Base-by-base conservation (phyloP, 495 filamentous ascomycete species). In the Geoglossum glabrum region DNA sequence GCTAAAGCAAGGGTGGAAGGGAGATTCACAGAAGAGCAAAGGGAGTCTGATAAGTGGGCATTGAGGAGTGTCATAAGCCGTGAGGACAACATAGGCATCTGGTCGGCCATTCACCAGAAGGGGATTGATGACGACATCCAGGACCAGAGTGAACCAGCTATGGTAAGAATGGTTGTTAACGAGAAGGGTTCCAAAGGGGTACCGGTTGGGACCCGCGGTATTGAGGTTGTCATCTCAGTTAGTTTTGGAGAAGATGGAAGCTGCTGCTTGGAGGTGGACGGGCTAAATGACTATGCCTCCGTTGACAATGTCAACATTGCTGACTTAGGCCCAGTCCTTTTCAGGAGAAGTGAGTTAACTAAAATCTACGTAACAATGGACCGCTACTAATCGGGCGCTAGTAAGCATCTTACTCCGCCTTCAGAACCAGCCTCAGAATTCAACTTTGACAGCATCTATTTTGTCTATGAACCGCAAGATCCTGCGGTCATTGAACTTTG, bases 1-100 rank as follows among this genome's bases (percentile, higher is more conserved):
- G 76, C 79, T 25, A 90, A 87, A 68, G 90, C 90, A 10, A 80
- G 81, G 59, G 82, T 95, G 55, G 90, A 95, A 67, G 84, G 81
- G 8, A 76, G 92, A 38, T 90, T 87, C 63, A 68, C 85, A 1
- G 86, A 94, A 62, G 68, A 70, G 26, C 84, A 92, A 72, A 76
- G 88, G 57, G 85, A 95, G 68, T 78, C 80, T 50, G 74, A 79
- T 27, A 82, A 81, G 62, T 95, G 88, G 87, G 80, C 84, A 26
- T 72, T 93, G 11, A 78, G 87, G 25, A 82, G 78, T 23, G 75
- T 83, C 46, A 74, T 72, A 51, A 73, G 78, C 59, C 68, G 73
- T 1, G 72, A 78, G 30, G 82, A 74, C 50, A 79, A 76, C 57
- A 68, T 90, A 21, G 79, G 76, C 38, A 68, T 94, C 23, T 74